phyloP scores from a whole-genome alignment of 257 asterid genomes.

The Solanum paucissectum region DNA sequence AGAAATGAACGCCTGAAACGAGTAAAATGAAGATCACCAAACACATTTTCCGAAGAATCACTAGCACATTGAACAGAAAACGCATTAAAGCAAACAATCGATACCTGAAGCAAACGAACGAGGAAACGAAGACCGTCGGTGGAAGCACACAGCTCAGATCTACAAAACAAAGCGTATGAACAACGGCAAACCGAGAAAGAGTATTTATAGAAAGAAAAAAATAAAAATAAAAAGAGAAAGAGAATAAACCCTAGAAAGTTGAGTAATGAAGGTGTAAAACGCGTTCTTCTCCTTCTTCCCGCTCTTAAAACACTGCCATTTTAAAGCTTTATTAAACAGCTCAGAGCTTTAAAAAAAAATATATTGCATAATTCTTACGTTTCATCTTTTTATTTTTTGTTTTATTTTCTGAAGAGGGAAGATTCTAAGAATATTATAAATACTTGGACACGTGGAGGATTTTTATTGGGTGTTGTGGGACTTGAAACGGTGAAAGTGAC shows the following conservation, averaged over 20 bases:
- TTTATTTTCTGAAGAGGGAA: not conserved
- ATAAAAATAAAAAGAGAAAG: not conserved
- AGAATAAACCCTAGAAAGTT: conserved; percentile 19
- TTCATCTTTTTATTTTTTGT: not conserved
- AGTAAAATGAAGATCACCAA: not conserved
- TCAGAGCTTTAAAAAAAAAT: not conserved
- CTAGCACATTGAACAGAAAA: not conserved
- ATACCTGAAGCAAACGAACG: conserved; percentile 12
- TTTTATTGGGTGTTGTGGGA: not conserved
- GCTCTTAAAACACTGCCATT: conserved; percentile 24
- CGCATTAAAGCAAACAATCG: not conserved
- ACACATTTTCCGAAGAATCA: not conserved
- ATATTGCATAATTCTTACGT: not conserved
- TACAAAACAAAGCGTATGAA: conserved; percentile 23
- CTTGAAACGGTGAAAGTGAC: not conserved
- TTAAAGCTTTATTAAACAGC: not conserved
- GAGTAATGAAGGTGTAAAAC: conserved; percentile 12
- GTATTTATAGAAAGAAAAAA: conserved; percentile 12
- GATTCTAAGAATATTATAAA: not conserved
- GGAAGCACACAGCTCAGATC: conserved; percentile 37
- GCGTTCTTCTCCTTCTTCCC: conserved; percentile 35
- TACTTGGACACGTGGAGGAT: not conserved
- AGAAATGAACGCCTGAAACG: not conserved
- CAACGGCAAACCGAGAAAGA: conserved; percentile 20
- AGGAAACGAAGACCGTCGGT: conserved; percentile 15